Percentiles rank a stretch among this genome's conserved stretches.
These are phyloP conservation scores for Clitopilus hobsonii DNA, from an alignment of 768 basidiomycete genomes.

Conservation along the genomic window DNA sequence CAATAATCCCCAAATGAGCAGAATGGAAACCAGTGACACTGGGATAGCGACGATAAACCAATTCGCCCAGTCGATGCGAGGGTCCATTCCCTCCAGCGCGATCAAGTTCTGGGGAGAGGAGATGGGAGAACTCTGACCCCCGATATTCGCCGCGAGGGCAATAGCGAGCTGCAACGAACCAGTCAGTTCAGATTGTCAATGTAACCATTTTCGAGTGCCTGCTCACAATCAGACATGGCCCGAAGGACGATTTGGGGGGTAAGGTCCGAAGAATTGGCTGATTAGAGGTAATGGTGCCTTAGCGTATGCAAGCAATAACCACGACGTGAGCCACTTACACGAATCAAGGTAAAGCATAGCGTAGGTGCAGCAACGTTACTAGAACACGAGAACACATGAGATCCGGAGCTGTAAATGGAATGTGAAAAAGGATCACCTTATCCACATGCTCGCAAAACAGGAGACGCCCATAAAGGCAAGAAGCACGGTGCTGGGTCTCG, in stretches of 20 bases:
- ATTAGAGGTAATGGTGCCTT: conserved; percentile 3
- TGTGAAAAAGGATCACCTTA: conserved; percentile 49
- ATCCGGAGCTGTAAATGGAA: background rate
- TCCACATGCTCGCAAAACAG: conserved; percentile 99
- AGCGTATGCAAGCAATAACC: background rate
- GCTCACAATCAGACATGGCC: conserved; percentile 86
- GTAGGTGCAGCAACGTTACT: conserved; percentile 98
- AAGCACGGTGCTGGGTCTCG: conserved; percentile 79
- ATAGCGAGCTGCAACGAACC: conserved; percentile 69
- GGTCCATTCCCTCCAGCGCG: conserved; percentile 83
- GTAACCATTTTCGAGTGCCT: background rate
- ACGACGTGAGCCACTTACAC: conserved; percentile 45
- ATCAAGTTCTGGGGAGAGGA: conserved; percentile 98
- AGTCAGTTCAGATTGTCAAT: background rate
- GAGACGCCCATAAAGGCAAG: conserved; percentile 95
- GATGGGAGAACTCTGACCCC: conserved; percentile 95
- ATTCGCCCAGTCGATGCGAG: conserved; percentile 76
- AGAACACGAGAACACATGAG: conserved; percentile 10
- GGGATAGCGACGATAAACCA: conserved; percentile 97
- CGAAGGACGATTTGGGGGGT: conserved; percentile 82
- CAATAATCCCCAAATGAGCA: conserved; percentile 90
- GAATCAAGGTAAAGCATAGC: conserved; percentile 92
- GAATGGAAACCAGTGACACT: conserved; percentile 78
- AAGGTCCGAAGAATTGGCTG: conserved; percentile 93
- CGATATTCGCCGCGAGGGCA: conserved; percentile 96